Conservation (phyloP, 306 rosid genomes). For the Inga oerstediana region DNA sequence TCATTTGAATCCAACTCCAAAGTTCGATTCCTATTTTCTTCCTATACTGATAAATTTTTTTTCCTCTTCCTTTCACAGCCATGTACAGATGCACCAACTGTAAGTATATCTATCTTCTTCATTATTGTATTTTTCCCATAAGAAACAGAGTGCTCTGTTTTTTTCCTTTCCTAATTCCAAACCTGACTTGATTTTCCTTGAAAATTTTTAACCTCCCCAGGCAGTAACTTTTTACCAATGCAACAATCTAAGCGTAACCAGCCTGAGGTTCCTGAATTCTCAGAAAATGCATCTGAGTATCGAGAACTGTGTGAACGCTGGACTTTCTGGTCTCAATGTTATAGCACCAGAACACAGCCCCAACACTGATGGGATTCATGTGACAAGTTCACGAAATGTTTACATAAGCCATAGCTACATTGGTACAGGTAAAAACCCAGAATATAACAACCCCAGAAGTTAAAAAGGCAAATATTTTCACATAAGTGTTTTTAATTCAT, state of each 20-base stretch:
- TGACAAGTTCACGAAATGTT: conserved; percentile 57
- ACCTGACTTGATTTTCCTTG: not conserved
- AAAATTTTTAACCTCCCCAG: conserved; percentile 33
- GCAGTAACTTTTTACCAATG: conserved; percentile 71
- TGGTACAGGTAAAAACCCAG: conserved; percentile 59
- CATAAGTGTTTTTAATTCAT: not conserved
- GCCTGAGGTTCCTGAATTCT: conserved; percentile 54
- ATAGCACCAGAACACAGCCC: conserved; percentile 77
- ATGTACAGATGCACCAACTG: conserved; percentile 75
- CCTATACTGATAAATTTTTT: not conserved
- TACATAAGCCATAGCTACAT: conserved; percentile 49
- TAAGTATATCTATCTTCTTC: conserved; percentile 42
- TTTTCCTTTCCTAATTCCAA: not conserved
- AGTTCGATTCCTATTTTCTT: not conserved
- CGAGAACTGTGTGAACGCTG: conserved; percentile 52
- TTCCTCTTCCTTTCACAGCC: conserved; percentile 44
- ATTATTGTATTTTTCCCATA: not conserved
- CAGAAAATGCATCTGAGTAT: conserved; percentile 76
- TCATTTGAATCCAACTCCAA: not conserved
- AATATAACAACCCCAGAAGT: not conserved
- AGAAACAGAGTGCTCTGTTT: conserved; percentile 9
- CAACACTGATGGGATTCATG: conserved; percentile 92
- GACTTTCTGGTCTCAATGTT: conserved; percentile 46
- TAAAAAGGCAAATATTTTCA: not conserved
- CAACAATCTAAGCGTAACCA: conserved; percentile 49